Conservation (phyloP, 805 yeast genomes). For the Pichia nakasei region DNA sequence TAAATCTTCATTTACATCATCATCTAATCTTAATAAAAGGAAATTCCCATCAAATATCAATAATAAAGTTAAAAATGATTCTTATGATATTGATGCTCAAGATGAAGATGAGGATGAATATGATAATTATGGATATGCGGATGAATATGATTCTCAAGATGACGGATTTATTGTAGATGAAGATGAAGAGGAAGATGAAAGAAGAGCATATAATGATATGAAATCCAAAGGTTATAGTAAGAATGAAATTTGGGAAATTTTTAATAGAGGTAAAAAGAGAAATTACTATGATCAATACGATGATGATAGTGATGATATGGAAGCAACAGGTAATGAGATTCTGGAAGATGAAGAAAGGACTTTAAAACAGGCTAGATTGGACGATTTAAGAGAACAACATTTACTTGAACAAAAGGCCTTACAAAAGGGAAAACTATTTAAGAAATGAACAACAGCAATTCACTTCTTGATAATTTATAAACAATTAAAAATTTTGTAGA, state of each 20-base stretch:
- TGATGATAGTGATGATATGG: conserved; percentile 63
- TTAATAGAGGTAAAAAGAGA: conserved; percentile 56
- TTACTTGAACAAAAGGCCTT: conserved; percentile 42
- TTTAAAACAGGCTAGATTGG: conserved; percentile 56
- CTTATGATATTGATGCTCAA: conserved; percentile 25
- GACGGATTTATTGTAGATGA: conserved; percentile 21
- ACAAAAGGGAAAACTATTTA: conserved; percentile 28
- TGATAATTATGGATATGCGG: conserved; percentile 26
- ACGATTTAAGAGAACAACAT: conserved; percentile 65
- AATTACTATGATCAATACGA: conserved; percentile 33
- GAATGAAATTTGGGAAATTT: conserved; percentile 85
- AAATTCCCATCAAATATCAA: neutral
- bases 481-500: too few relatives aligned
- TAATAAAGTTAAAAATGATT: conserved; percentile 11
- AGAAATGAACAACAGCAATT: too few relatives aligned
- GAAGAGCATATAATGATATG: conserved; percentile 1
- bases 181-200: conserved; percentile 32
- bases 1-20: neutral
- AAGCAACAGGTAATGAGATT: conserved; percentile 87
- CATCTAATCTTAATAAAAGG: neutral
- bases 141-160: conserved; percentile 7
- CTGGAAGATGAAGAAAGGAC: conserved; percentile 74
- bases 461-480: too few relatives aligned
- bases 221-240: conserved; percentile 49
- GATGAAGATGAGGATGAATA: conserved; percentile 28